phyloP scores from a whole-genome alignment of 148 eudicot species.

The Amaranthus hypochondriacus region DNA sequence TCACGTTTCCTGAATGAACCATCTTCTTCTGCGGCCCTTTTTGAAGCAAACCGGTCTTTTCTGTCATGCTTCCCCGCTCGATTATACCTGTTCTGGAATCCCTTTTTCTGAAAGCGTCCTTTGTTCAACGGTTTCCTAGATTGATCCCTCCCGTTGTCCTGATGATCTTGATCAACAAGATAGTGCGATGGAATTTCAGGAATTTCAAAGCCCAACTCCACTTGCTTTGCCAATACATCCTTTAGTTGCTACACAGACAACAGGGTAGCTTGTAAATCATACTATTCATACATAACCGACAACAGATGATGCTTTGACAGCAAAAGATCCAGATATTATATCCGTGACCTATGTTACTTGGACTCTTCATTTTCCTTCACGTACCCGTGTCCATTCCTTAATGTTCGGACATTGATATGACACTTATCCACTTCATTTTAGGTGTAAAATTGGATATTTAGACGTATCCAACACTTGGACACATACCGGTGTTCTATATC shows the following conservation, averaged over 20 bases:
- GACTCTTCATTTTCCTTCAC: too few species aligned
- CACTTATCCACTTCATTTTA: too few species aligned
- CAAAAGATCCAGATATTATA: neutral
- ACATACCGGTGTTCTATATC: too few species aligned
- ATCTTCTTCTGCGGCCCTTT: conserved; percentile 24
- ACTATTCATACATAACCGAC: neutral
- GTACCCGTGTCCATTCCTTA: too few species aligned
- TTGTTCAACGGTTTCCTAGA: conserved; percentile 28
- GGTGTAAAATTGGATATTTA: too few species aligned
- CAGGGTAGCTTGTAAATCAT: conserved; percentile 5
- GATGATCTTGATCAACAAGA: conserved; percentile 51
- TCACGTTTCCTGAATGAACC: conserved; percentile 22
- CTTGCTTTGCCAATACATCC: conserved; percentile 84
- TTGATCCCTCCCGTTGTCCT: conserved; percentile 28
- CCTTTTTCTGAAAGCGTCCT: conserved; percentile 54
- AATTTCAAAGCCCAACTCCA: conserved; percentile 85
- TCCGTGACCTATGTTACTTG: too few species aligned
- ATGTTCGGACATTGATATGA: too few species aligned
- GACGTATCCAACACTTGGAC: too few species aligned
- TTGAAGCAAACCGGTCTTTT: conserved; percentile 29
- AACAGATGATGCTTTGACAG: neutral
- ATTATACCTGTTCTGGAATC: conserved; percentile 48
- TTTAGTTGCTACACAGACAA: conserved; percentile 67
- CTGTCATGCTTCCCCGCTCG: conserved; percentile 47
- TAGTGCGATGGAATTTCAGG: conserved; percentile 85